phyloP scores from a whole-genome alignment of 2,329 filamentous ascomycete genomes.

The Ciborinia camelliae region DNA sequence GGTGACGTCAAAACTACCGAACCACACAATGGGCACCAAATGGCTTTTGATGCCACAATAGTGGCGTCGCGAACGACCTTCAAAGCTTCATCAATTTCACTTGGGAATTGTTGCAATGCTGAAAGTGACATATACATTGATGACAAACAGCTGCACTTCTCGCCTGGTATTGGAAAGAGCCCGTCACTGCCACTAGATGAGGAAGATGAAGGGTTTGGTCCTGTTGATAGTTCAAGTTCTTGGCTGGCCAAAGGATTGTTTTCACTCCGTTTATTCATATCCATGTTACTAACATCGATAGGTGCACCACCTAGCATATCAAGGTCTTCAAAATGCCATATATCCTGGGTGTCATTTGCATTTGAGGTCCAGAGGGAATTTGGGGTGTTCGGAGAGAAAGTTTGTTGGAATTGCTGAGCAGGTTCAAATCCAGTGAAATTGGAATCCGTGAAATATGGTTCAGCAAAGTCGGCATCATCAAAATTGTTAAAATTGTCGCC shows the following conservation, averaged over 20 bases:
- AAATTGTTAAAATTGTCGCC: conserved; percentile 21
- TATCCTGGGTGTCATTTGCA: conserved; percentile 11
- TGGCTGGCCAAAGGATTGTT: conserved; percentile 13
- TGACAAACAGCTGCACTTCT: conserved; percentile 32
- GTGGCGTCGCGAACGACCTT: conserved; percentile 32
- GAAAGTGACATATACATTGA: conserved; percentile 36
- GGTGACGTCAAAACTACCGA: conserved; percentile 40
- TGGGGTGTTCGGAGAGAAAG: not conserved
- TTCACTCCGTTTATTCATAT: conserved; percentile 18
- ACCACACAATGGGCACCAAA: conserved; percentile 51
- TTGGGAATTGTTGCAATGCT: conserved; percentile 33
- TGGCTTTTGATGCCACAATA: conserved; percentile 43
- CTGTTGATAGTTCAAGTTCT: conserved; percentile 7
- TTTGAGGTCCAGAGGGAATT: not conserved
- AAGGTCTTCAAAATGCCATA: conserved; percentile 29
- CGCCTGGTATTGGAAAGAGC: conserved; percentile 10
- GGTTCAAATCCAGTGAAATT: conserved; percentile 1
- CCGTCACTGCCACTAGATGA: conserved; percentile 24
- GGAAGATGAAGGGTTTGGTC: conserved; percentile 23
- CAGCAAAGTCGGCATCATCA: conserved; percentile 19
- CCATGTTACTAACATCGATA: conserved; percentile 28
- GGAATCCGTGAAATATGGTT: conserved; percentile 23
- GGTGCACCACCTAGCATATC: conserved; percentile 22
- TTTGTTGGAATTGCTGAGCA: conserved; percentile 1
- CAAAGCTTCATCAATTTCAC: conserved; percentile 31